phyloP scores from a whole-genome alignment of 805 yeast species.

The Wickerhamiella dianesei region DNA sequence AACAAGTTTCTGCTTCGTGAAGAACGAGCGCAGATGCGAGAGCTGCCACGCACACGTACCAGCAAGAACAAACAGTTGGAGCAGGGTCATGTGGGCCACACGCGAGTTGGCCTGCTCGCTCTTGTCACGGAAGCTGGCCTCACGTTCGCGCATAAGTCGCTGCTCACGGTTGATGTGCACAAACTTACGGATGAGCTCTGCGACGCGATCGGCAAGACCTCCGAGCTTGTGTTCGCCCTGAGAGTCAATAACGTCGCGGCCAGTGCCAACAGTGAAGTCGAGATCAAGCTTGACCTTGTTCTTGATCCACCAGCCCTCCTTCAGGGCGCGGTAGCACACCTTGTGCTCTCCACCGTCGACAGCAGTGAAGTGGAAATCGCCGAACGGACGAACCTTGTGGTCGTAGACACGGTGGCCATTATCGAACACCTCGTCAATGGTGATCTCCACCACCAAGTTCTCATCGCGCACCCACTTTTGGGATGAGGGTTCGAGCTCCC shows the following conservation, averaged over 20 bases:
- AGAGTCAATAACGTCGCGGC: constrained; percentile 45
- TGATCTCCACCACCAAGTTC: constrained; percentile 43
- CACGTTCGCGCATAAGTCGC: constrained; percentile 46
- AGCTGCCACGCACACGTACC: constrained; percentile 66
- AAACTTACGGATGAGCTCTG: constrained; percentile 43
- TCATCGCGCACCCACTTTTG: constrained; percentile 41
- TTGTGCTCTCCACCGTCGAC: constrained; percentile 74
- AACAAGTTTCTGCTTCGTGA: constrained; percentile 75
- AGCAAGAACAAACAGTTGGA: constrained; percentile 55
- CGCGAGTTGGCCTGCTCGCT: constrained; percentile 63
- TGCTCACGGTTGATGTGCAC: constrained; percentile 53
- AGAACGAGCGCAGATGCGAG: constrained; percentile 63
- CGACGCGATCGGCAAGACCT: constrained; percentile 41
- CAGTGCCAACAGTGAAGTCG: constrained; percentile 58
- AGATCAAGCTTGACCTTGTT: constrained; percentile 52
- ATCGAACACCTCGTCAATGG: constrained; percentile 74
- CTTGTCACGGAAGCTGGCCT: constrained; percentile 61
- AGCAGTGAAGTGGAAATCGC: constrained; percentile 71
- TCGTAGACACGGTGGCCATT: constrained; percentile 62
- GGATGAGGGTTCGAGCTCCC: constrained; percentile 39
- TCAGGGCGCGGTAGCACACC: constrained; percentile 55
- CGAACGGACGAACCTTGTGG: constrained; percentile 47
- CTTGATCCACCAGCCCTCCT: constrained; percentile 50
- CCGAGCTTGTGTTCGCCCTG: constrained; percentile 42
- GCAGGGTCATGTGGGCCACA: constrained; percentile 58